A percentile compares a stretch with the other conserved stretches of the same genome.
Evolutionary conservation across 208 protist genomes (phyloP).

Genomic region (Trypanosoma cruzi): DNA sequence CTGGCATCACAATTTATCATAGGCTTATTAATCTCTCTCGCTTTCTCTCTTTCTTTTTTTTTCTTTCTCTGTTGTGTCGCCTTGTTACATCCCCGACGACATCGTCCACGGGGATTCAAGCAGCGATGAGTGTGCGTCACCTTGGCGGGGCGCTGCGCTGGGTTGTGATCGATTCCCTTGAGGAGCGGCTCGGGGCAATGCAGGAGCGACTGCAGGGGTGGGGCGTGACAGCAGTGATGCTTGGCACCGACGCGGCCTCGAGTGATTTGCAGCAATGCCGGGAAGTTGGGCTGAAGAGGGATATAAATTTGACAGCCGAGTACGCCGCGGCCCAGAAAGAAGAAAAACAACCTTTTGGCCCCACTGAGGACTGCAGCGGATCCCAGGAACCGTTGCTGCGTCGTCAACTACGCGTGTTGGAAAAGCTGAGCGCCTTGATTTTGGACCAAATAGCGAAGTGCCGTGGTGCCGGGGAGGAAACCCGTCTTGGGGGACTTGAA

Average conservation of each 20-base stretch:
- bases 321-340: too few relatives aligned
- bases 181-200: slow-evolving; percentile 18
- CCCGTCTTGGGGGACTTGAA: slow-evolving; percentile 5
- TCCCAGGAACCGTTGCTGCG: neutral
- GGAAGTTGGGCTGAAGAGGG: neutral
- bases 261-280: neutral
- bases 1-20: neutral
- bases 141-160: slow-evolving; percentile 24
- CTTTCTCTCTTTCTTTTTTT: neutral
- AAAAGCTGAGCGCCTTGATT: slow-evolving; percentile 1
- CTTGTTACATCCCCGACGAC: neutral
- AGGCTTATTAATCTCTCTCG: neutral
- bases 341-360: neutral
- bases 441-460: neutral
- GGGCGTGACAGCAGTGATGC: neutral
- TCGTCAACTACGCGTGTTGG: neutral
- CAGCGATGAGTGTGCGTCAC: slow-evolving; percentile 26
- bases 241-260: neutral
- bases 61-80: too few relatives aligned
- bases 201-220: slow-evolving; percentile 1
- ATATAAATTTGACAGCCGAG: neutral
- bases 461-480: slow-evolving; percentile 1
- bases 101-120: neutral
- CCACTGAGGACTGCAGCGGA: neutral
- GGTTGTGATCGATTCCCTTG: slow-evolving; percentile 20